Percentiles rank a stretch among this genome's conserved stretches.
These are phyloP conservation scores for Macrophomina tecta DNA, from an alignment of 2,329 filamentous ascomycete species.

Conservation along the genomic window DNA sequence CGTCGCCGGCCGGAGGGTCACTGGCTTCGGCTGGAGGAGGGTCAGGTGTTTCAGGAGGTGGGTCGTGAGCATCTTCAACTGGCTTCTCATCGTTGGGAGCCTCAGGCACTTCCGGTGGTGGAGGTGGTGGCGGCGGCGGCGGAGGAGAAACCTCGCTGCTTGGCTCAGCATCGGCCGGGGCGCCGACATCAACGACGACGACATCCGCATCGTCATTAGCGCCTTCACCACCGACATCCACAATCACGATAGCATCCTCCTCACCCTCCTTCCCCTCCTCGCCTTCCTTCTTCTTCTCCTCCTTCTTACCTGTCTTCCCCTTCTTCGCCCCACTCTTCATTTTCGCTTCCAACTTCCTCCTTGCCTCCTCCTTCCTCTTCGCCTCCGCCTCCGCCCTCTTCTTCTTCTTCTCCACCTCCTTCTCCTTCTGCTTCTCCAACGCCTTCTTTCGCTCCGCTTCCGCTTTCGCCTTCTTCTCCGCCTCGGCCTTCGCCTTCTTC, in stretches of 20 bases:
- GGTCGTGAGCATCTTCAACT: neutral
- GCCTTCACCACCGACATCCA: constrained; percentile 13
- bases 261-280: neutral
- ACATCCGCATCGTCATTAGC: neutral
- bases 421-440: neutral
- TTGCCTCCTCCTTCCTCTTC: constrained; percentile 21
- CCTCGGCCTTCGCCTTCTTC: constrained; percentile 8
- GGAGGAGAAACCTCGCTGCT: neutral
- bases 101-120: constrained; percentile 5
- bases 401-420: neutral
- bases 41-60: neutral
- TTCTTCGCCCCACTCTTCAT: constrained; percentile 16
- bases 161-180: constrained; percentile 11
- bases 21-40: neutral
- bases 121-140: neutral
- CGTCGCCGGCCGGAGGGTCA: neutral
- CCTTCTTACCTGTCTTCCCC: neutral
- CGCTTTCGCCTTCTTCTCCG: neutral
- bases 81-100: neutral
- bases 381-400: neutral
- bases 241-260: neutral
- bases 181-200: constrained; percentile 18
- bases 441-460: neutral
- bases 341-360: constrained; percentile 9
- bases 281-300: neutral